Evolutionary conservation across 306 rosid species (phyloP), one percentile per base, ranked within the genome.

Genomic region (Fragaria nilgerrensis): DNA sequence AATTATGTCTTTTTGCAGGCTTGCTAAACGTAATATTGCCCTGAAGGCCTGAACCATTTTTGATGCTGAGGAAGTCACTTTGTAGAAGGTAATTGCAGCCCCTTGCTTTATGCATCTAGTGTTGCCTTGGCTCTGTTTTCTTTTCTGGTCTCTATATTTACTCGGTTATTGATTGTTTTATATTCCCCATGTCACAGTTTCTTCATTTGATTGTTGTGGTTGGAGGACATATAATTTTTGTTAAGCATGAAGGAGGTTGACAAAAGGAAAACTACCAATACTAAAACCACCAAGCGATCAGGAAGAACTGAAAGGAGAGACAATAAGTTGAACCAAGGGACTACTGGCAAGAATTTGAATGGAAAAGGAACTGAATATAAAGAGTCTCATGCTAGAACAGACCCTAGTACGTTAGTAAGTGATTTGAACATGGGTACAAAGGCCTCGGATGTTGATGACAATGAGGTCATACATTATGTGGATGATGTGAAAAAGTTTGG

Each of bases 401-500:
- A 75, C 44, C 62, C 85, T 37, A 64, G 76, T 77, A 77, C 58
- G 62, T 67, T 79, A 77, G 87, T 84, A 64, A 84, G 88, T 53
- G 88, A 87, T 77, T 82, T 88, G 69, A 89, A 85, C 89, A 82
- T 61, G 29, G 85, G 85, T 84, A 81, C 68, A 9, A 84, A 89
- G 80, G 76, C 84, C 77, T 82, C 86, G 13, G 92, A 89, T 83
- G 88, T 89, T 87, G 84, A 79, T 63, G 89, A 84, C 82, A 88
- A 76, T 61, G 0, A 81, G 86, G 87, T 79, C 79, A 72, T 83
- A 85, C 83, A 86, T 84, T 86, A 87, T 80, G 84, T 88, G 79
- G 93, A 89, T 86, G 94, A 89, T 88, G 85, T 68, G 78, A 88
- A 84, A 88, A 90, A 88, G 94, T 83, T 81, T 78, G 82, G 86